These are phyloP conservation scores for Clarireedia monteithiana DNA, from an alignment of 2,329 filamentous ascomycete species.

Conservation along the genomic window DNA sequence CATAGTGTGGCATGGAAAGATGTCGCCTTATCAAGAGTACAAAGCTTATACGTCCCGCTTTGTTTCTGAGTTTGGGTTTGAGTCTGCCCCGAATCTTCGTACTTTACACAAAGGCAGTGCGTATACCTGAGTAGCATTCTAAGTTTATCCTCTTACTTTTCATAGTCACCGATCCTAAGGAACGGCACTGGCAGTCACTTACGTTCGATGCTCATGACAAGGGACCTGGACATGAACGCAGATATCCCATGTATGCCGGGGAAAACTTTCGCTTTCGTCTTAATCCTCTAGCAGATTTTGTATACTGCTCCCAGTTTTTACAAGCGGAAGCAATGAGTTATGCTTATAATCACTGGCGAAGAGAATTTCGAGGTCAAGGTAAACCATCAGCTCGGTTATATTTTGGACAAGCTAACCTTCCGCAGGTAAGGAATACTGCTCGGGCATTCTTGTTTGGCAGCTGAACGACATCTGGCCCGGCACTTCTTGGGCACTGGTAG, in stretches of 20 bases:
- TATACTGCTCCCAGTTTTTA: conserved; percentile 25
- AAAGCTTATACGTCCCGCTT: conserved; percentile 41
- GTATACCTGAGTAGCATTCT: too few relatives aligned
- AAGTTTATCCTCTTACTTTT: too few relatives aligned
- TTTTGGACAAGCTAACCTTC: too few relatives aligned
- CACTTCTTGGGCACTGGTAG: conserved; percentile 57
- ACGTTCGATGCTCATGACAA: conserved; percentile 50
- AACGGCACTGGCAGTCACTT: conserved; percentile 42
- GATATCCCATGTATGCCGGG: conserved; percentile 34
- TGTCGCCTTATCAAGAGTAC: conserved; percentile 45
- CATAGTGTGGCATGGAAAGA: conserved; percentile 44
- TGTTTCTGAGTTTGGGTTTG: conserved; percentile 48
- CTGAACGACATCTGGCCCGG: conserved; percentile 65
- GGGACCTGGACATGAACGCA: conserved; percentile 44
- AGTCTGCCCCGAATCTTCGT: conserved; percentile 37
- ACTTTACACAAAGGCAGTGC: conserved; percentile 41
- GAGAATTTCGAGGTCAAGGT: conserved; percentile 17
- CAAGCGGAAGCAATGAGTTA: conserved; percentile 27
- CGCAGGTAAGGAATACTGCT: conserved; percentile 36
- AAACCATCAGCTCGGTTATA: not conserved
- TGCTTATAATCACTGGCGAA: conserved; percentile 24
- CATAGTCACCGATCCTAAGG: conserved; percentile 33
- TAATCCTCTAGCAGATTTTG: conserved; percentile 20
- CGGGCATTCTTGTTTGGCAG: conserved; percentile 61
- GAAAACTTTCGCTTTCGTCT: conserved; percentile 27